A percentile compares a stretch with the other conserved stretches of the same genome.
Conservation (phyloP, 495 filamentous ascomycete genomes). For the Talaromyces nanjingensis region DNA sequence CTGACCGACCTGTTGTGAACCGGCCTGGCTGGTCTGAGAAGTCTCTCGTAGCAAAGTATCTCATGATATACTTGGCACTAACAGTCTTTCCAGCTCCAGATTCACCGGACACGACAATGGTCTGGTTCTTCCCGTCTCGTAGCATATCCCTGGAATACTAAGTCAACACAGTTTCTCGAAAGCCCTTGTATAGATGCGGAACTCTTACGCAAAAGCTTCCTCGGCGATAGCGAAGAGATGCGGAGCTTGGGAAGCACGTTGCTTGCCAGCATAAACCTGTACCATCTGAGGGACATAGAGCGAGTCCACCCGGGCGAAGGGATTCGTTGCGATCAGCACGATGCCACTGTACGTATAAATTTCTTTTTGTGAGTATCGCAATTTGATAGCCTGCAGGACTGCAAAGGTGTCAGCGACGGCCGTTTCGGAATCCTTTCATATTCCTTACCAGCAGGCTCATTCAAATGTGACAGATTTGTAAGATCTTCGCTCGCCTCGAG, state of each 20-base stretch:
- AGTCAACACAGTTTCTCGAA: slow-evolving; percentile 6
- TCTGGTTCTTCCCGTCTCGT: slow-evolving; percentile 92
- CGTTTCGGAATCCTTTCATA: slow-evolving; percentile 3
- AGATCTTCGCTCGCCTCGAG: slow-evolving; percentile 98
- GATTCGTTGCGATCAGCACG: slow-evolving; percentile 97
- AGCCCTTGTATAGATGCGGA: neutral
- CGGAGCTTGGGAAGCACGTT: slow-evolving; percentile 90
- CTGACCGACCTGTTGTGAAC: slow-evolving; percentile 68
- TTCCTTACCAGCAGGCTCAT: slow-evolving; percentile 88
- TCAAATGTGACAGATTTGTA: slow-evolving; percentile 94
- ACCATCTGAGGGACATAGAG: slow-evolving; percentile 99
- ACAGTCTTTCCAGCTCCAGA: slow-evolving; percentile 98
- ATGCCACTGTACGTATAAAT: slow-evolving; percentile 99
- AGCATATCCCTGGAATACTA: slow-evolving; percentile 75
- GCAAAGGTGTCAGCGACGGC: slow-evolving; percentile 28
- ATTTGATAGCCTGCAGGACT: slow-evolving; percentile 96
- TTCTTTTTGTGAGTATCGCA: slow-evolving; percentile 97
- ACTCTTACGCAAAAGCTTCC: slow-evolving; percentile 88
- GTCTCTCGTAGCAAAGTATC: slow-evolving; percentile 97
- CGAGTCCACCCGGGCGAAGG: slow-evolving; percentile 95
- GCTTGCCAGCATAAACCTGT: slow-evolving; percentile 96
- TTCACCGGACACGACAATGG: slow-evolving; percentile 96
- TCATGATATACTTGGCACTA: slow-evolving; percentile 99
- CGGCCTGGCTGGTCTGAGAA: slow-evolving; percentile 81
- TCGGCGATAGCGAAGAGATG: slow-evolving; percentile 99